These are phyloP conservation scores for Dispira simplex DNA, from an alignment of 192 early-diverging fungal species.

Conservation along the genomic window DNA sequence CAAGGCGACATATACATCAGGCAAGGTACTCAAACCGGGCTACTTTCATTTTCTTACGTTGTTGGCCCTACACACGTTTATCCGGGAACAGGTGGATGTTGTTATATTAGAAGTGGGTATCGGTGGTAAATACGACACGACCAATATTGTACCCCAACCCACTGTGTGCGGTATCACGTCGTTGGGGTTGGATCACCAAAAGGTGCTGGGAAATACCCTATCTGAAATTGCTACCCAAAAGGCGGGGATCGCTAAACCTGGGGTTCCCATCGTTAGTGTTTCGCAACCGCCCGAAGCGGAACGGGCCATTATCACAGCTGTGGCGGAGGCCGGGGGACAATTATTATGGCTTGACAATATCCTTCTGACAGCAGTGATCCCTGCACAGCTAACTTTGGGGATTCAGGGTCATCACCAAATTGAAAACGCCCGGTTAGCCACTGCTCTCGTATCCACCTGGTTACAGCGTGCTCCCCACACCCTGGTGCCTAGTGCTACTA, in stretches of 20 bases:
- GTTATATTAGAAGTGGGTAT: constrained; percentile 71
- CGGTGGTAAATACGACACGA: constrained; percentile 74
- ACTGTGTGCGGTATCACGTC: constrained; percentile 68
- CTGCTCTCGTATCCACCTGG: constrained; percentile 24
- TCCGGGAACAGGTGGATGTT: constrained; percentile 64
- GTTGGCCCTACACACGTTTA: constrained; percentile 78
- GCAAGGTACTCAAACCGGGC: constrained; percentile 35
- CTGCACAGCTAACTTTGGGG: constrained; percentile 27
- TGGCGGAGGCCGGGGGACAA: constrained; percentile 39
- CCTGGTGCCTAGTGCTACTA: not conserved
- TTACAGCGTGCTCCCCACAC: not conserved
- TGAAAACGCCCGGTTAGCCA: constrained; percentile 70
- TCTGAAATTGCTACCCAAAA: constrained; percentile 74
- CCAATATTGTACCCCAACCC: constrained; percentile 56
- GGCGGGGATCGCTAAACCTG: constrained; percentile 60
- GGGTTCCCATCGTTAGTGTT: constrained; percentile 54
- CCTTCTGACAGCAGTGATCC: not conserved
- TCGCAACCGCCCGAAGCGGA: constrained; percentile 54
- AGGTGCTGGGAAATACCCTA: constrained; percentile 51
- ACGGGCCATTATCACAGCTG: constrained; percentile 45
- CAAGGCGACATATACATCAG: constrained; percentile 14
- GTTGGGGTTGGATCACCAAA: constrained; percentile 63
- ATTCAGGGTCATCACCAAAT: constrained; percentile 72
- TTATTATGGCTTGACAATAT: constrained; percentile 20
- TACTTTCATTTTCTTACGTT: constrained; percentile 90